phyloP scores from a whole-genome alignment of 1,284 basidiomycete genomes.

The Leucocoprinus gongylophorus region DNA sequence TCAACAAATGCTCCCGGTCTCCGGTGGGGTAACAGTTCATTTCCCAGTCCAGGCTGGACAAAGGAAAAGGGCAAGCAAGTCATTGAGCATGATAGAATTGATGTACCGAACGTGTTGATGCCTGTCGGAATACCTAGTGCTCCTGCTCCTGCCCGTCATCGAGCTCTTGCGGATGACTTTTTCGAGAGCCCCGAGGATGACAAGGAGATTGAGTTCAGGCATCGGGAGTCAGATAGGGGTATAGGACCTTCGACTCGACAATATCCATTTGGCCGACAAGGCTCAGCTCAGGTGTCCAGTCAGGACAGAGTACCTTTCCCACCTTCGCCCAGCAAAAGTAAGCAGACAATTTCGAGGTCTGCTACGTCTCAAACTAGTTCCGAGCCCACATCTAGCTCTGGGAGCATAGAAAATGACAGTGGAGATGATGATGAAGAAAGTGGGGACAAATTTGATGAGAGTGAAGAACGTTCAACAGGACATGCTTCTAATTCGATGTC shows the following conservation, averaged over 20 bases:
- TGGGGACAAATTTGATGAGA: constrained; percentile 30
- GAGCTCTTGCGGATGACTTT: constrained; percentile 51
- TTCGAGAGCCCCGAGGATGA: constrained; percentile 31
- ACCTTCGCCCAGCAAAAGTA: constrained; percentile 54
- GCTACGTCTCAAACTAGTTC: constrained; percentile 15
- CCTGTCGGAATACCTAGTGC: constrained; percentile 55
- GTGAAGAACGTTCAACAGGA: constrained; percentile 32
- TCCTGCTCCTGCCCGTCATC: constrained; percentile 46
- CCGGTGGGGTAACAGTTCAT: constrained; percentile 25
- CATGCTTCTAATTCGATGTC: constrained; percentile 72
- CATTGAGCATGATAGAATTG: constrained; percentile 37
- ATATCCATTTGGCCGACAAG: constrained; percentile 56
- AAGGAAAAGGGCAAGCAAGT: constrained; percentile 21
- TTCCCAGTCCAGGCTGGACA: constrained; percentile 19
- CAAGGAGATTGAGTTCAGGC: constrained; percentile 5
- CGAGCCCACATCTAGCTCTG: constrained; percentile 2
- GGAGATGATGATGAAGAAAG: constrained; percentile 26
- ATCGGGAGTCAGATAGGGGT: constrained; percentile 9
- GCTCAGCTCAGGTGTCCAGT: constrained; percentile 42
- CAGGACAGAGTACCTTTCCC: constrained; percentile 36
- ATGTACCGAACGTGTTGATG: constrained; percentile 60
- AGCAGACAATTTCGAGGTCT: constrained; percentile 15
- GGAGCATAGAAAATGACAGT: constrained; percentile 14
- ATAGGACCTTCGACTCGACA: constrained; percentile 37
- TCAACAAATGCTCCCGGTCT: constrained; percentile 37